phyloP scores from a whole-genome alignment of 139 green algal species.

The Chlamydomonas sp. region DNA sequence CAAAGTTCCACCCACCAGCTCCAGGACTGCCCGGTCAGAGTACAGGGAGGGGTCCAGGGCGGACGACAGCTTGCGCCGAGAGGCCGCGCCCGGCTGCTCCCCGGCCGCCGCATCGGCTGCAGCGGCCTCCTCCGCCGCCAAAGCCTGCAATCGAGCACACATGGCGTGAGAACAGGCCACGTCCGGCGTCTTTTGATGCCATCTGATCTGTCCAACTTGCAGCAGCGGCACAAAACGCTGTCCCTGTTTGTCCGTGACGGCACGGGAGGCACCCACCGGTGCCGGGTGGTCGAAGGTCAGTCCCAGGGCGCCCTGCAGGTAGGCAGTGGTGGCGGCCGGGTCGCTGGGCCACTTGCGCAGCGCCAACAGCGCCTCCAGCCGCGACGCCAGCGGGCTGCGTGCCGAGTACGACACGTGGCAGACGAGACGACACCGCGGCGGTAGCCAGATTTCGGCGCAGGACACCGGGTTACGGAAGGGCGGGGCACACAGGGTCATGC shows the following conservation, averaged over 20 bases:
- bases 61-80: background rate
- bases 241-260: background rate
- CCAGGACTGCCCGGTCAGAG: background rate
- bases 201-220: too few relatives aligned
- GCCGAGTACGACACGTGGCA: background rate
- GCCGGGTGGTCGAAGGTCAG: background rate
- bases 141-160: background rate
- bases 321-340: background rate
- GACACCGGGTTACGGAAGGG: background rate
- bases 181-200: background rate
- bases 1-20: background rate
- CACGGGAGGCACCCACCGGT: too few relatives aligned
- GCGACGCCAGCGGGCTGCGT: background rate
- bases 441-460: too few relatives aligned
- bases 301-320: background rate
- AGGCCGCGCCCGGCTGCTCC: background rate
- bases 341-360: background rate
- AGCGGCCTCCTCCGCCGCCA: background rate
- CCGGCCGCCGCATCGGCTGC: too few relatives aligned
- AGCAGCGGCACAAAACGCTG: background rate
- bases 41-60: background rate
- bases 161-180: background rate
- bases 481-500: too few relatives aligned
- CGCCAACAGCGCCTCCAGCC: slow-evolving; percentile 9
- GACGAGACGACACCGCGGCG: too few relatives aligned